Evolutionary conservation across 805 yeast genomes (phyloP), one percentile per base, ranked within the genome.

Genomic region (Candida taoyuanica): DNA sequence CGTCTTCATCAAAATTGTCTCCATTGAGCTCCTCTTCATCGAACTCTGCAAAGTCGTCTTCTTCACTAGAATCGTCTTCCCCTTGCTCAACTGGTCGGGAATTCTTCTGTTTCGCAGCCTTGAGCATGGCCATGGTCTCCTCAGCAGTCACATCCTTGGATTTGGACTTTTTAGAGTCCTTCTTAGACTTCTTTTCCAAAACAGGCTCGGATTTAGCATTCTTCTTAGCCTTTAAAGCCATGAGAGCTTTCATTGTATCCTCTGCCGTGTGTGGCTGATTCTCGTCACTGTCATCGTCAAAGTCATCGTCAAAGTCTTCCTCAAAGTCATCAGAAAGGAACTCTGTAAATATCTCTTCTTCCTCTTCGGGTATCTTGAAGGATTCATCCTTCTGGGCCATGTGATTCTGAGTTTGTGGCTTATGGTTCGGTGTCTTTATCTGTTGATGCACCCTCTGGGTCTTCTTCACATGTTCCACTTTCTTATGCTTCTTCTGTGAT

Each of bases 181-280:
- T 49, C 40, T 28, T 43, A 31, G 36, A 39, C 40, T 42, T 43
- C 30, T 28, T 15, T 7, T 14, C 9, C 9, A 18, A 15, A 9
- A 15, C 18, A n/a, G 14, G 11, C 8, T 9, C 9, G 5, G 30
- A 6, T 12, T 15, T 15, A 17, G 20, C 31, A 11, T 37, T 37
- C 39, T 41, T 41, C 29, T 34, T 34, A 3, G 45, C 45, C 38
- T 44, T 47, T 36, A 24, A 36, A 34, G 48, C 65, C 63, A 48
- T 68, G 60, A 38, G 68, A 64, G 52, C 66, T 33, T 58, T 68
- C 40, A 70, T 64, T 11, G 73, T 74, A 17, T 64, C 67, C 33
- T 68, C 71, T 33, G 63, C 71, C 17, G 62, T 52, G 20, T 37
- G 40, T 27, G 42, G 44, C 29, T 40, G 40, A 14, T 38, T 31